Base-by-base conservation (phyloP, 1,284 basidiomycete species). In the Tilletia horrida region DNA sequence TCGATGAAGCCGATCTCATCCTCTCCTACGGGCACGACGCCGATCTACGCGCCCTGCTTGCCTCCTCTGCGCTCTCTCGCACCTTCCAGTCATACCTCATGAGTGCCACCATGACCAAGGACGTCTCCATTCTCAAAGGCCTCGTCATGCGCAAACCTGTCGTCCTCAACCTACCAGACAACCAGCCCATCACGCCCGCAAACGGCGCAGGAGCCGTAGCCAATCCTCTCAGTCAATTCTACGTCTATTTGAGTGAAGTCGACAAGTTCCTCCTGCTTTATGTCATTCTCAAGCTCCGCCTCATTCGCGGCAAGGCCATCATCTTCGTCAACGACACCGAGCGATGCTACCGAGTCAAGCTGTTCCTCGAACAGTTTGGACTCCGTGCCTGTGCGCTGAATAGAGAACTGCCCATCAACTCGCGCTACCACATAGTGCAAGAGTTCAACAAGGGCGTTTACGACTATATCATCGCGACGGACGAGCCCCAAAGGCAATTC, bases 381-480 rank as follows among this genome's bases (percentile, higher is more conserved):
- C 91, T 98, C 81, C 93, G 93, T 82, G 23, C 27, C 1, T 91
- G 90, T 72, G 97, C 94, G 76, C 86, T 99, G 47, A 97, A 99
- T 79, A 92, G 92, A 18, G 96, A 98, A 83, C 84, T 99, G 61
- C 96, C 96, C 0, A 84, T 97, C 68, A 97, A 97, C 68, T 64
- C 40, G 23, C 92, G 91, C 82, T 97, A 95, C 80, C 96, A 98
- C 80, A 91, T 91, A 4, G 95, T 99, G 1, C 93, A 99, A 78
- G 95, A 97, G 83, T 99, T 99, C 82, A 97, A 99, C 84, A 92
- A 93, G 77, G 96, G 96, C 7, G 92, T 95, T 13, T 98, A 97
- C 80, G 93, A 98, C 80, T 97, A 97, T 81, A 94, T 98, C 70
- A 96, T 99, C 68, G 96, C 96, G 0, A 97, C 94, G 2, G 96